Evolutionary conservation across 1,284 basidiomycete genomes (phyloP), one percentile per base, ranked within the genome.

Genomic region (Boletus mariae): DNA sequence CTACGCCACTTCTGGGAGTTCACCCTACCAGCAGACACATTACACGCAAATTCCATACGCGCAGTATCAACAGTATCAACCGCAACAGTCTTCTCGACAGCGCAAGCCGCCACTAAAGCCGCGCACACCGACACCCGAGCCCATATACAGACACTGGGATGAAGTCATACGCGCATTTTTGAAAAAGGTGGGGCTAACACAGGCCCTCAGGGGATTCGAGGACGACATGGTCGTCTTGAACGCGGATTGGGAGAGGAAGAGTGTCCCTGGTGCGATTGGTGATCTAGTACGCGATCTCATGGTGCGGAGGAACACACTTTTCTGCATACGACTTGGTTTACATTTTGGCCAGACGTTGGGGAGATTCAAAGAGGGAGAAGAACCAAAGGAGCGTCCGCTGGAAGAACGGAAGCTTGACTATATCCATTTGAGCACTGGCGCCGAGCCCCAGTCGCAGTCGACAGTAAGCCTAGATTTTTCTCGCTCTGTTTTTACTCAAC

Each of bases 221-320:
- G 69, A 76, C 23, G 89, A 91, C 61, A 79, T 90, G 71, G 64
- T 90, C 9, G 76, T 88, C 5, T 68, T 90, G 69, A 90, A 83
- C 56, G 63, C 75, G 1, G 80, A 82, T 1, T 86, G 80, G 76
- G 87, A 90, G 66, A 72, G 72, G 45, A 72, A 75, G 52, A 73
- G 71, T 26, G 70, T 90, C 1, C 80, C 82, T 5, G 64, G 59
- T 0, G 85, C 85, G 8, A 68, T 90, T 41, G 67, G 73, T 9
- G 74, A 77, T 34, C 68, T 91, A 32, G 68, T 77, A 44, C 71
- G 74, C 41, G 74, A 76, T 54, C 70, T 88, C 38, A 69, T 75
- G 64, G 87, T 87, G 61, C 52, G 80, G 71, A 25, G 28, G 28
- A 17, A 28, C 44, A 47, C 42, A 20, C 38, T 47, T 48, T 56